Conservation (phyloP, 441 rosid species). For the Daphne laureola region DNA sequence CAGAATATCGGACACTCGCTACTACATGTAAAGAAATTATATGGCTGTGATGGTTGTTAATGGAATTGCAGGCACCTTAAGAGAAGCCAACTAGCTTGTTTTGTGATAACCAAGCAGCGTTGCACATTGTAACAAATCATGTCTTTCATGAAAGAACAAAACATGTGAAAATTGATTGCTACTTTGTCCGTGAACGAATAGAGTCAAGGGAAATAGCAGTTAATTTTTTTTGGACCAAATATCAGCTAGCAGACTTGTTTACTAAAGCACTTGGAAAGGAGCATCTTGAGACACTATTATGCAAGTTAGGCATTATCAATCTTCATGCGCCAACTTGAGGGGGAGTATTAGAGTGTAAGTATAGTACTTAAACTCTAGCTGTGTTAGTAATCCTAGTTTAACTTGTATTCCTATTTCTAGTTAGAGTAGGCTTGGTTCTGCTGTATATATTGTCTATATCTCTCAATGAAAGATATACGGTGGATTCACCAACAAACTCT, state of each 20-base stretch:
- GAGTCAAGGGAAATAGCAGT: background rate
- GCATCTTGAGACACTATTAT: background rate
- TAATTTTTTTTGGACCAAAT: background rate
- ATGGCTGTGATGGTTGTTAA: background rate
- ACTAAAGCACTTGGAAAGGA: background rate
- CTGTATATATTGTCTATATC: too few species aligned
- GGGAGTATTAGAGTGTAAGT: background rate
- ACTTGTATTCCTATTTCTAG: too few species aligned
- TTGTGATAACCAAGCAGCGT: background rate
- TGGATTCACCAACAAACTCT: too few species aligned
- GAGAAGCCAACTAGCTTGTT: background rate
- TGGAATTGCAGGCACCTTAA: background rate
- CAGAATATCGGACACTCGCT: background rate
- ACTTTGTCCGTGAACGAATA: background rate
- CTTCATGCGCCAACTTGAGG: conserved; percentile 1
- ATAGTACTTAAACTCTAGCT: too few species aligned
- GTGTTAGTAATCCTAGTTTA: too few species aligned
- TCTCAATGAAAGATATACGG: too few species aligned
- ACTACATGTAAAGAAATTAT: background rate
- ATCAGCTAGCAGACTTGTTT: background rate
- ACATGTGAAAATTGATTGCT: too few species aligned
- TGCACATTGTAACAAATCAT: background rate
- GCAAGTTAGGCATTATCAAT: background rate
- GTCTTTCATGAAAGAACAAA: background rate
- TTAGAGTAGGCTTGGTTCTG: too few species aligned